A percentile compares a stretch with the other conserved stretches of the same genome.
Evolutionary conservation across 192 early-diverging fungal genomes (phyloP).

Genomic region (Coemansia sp.): DNA sequence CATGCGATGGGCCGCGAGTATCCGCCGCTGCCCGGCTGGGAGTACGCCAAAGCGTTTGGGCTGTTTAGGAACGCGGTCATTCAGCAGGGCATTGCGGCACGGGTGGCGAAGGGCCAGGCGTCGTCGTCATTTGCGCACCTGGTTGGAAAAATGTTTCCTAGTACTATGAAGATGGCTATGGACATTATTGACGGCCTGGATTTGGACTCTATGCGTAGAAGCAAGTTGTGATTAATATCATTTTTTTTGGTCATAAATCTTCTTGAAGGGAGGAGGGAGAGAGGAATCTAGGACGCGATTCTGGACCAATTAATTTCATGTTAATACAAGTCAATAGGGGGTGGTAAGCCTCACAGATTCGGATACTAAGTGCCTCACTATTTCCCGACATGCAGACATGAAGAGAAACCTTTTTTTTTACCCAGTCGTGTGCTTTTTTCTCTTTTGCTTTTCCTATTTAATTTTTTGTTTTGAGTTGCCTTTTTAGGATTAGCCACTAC

Average conservation of each 20-base stretch:
- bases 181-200: slow-evolving; percentile 56
- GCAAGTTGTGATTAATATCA: slow-evolving; percentile 42
- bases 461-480: background rate
- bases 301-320: slow-evolving; percentile 5
- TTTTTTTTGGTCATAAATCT: background rate
- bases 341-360: background rate
- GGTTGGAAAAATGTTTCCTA: slow-evolving; percentile 39
- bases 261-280: background rate
- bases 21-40: slow-evolving; percentile 68
- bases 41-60: slow-evolving; percentile 81
- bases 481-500: background rate
- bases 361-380: background rate
- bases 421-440: background rate
- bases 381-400: slow-evolving; percentile 4
- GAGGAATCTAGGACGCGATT: background rate
- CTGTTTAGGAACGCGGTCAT: slow-evolving; percentile 86
- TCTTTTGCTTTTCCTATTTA: background rate
- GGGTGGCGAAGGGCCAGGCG: slow-evolving; percentile 83
- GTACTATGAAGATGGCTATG: slow-evolving; percentile 55
- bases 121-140: slow-evolving; percentile 64
- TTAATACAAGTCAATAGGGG: background rate
- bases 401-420: background rate
- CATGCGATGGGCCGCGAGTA: slow-evolving; percentile 56
- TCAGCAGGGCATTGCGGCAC: slow-evolving; percentile 85
- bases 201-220: slow-evolving; percentile 11